phyloP scores from a whole-genome alignment of 2,329 filamentous ascomycete genomes.

The Fusarium poae region DNA sequence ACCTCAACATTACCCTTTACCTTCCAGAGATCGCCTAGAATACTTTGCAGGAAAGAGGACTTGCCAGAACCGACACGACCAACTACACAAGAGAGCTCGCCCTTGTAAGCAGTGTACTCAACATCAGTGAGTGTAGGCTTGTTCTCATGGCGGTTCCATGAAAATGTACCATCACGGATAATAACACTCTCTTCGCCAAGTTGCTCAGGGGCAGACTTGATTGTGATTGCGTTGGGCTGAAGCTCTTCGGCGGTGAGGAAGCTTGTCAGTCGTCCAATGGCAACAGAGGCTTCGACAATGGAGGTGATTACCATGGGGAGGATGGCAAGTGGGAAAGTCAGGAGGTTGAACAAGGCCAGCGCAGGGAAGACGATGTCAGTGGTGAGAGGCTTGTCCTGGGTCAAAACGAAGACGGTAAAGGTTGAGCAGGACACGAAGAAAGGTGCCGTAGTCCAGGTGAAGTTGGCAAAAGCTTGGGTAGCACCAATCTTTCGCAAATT shows the following conservation, averaged over 20 bases:
- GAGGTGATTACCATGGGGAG: conserved; percentile 98
- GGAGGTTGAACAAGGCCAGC: conserved; percentile 89
- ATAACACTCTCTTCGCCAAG: conserved; percentile 87
- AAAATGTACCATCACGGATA: conserved; percentile 88
- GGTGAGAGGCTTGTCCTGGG: conserved; percentile 82
- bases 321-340: conserved; percentile 94
- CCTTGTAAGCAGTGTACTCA: conserved; percentile 89
- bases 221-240: conserved; percentile 82
- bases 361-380: conserved; percentile 98
- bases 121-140: conserved; percentile 83
- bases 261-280: conserved; percentile 84
- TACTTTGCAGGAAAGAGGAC: conserved; percentile 88
- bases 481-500: conserved; percentile 97
- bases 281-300: conserved; percentile 95
- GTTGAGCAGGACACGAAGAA: conserved; percentile 98
- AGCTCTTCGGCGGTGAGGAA: conserved; percentile 92
- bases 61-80: conserved; percentile 96
- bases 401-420: conserved; percentile 93
- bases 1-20: conserved; percentile 85
- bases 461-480: conserved; percentile 93
- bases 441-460: conserved; percentile 97
- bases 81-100: conserved; percentile 92
- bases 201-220: conserved; percentile 77
- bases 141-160: conserved; percentile 88
- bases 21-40: conserved; percentile 95